Evolutionary conservation across 2,329 filamentous ascomycete genomes (phyloP).

Genomic region (Stenocarpella maydis): DNA sequence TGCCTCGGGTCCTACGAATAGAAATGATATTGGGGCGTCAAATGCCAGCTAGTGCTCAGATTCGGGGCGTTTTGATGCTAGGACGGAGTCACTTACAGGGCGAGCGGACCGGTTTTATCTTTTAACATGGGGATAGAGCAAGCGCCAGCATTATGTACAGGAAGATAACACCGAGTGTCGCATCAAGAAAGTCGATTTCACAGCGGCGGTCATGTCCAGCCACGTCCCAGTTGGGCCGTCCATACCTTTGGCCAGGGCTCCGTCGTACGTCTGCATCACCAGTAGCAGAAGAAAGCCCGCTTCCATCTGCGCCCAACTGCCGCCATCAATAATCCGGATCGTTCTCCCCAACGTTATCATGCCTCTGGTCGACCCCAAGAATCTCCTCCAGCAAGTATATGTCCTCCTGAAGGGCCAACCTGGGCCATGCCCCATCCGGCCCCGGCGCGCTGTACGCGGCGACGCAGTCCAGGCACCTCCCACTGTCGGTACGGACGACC

Average conservation of each 20-base stretch:
- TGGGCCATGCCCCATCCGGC: neutral
- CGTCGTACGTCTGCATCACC: neutral
- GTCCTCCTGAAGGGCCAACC: neutral
- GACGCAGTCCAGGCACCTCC: neutral
- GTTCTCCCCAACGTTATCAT: neutral
- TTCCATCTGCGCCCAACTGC: neutral
- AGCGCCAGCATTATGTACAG: neutral
- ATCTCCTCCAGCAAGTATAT: neutral
- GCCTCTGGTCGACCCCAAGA: neutral
- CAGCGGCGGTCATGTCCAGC: too few species aligned
- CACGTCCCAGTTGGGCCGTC: too few species aligned
- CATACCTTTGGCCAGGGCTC: too few species aligned
- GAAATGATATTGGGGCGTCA: too few species aligned
- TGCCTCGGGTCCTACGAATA: rapidly evolving
- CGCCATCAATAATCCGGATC: too few species aligned
- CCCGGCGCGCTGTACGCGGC: too few species aligned
- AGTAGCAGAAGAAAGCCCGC: neutral
- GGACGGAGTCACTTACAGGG: neutral
- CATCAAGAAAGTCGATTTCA: neutral
- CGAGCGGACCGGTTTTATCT: neutral
- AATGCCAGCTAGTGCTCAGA: neutral
- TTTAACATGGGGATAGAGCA: neutral
- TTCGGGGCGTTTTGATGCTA: conserved; percentile 8
- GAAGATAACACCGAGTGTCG: neutral
- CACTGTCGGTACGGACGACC: neutral